phyloP scores from a whole-genome alignment of 129 eudicot species.

The Centaurea solstitialis region DNA sequence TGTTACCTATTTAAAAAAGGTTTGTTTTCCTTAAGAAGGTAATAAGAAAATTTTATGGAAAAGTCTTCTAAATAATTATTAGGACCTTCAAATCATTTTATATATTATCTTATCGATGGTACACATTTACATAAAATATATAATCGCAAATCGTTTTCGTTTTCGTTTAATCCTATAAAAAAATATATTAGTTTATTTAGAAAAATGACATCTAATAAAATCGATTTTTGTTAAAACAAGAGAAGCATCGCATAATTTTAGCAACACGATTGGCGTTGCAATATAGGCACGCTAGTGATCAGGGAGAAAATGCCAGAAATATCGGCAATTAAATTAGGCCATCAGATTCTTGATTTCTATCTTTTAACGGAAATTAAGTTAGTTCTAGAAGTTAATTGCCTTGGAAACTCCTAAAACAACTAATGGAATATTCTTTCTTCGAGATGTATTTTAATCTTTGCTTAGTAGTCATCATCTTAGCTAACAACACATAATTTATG shows the following conservation, averaged over 20 bases:
- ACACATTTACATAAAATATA: too few species aligned
- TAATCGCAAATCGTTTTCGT: too few species aligned
- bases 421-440: not conserved
- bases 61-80: too few species aligned
- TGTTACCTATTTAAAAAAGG: too few species aligned
- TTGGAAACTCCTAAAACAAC: slow-evolving; percentile 18
- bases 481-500: not conserved
- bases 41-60: too few species aligned
- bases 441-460: not conserved
- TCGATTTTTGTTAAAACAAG: not conserved
- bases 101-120: too few species aligned
- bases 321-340: slow-evolving; percentile 6
- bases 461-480: not conserved
- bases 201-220: not conserved
- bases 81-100: too few species aligned
- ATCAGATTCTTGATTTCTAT: not conserved
- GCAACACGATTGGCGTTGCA: not conserved
- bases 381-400: not conserved
- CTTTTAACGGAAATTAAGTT: not conserved
- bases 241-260: not conserved
- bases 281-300: not conserved
- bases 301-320: not conserved
- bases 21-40: too few species aligned
- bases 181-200: not conserved
- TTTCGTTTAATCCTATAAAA: too few species aligned